Percentiles rank a stretch among this genome's conserved stretches.
phyloP scores from a whole-genome alignment of 2,329 filamentous ascomycete genomes.

The Fusarium oligoseptatum region DNA sequence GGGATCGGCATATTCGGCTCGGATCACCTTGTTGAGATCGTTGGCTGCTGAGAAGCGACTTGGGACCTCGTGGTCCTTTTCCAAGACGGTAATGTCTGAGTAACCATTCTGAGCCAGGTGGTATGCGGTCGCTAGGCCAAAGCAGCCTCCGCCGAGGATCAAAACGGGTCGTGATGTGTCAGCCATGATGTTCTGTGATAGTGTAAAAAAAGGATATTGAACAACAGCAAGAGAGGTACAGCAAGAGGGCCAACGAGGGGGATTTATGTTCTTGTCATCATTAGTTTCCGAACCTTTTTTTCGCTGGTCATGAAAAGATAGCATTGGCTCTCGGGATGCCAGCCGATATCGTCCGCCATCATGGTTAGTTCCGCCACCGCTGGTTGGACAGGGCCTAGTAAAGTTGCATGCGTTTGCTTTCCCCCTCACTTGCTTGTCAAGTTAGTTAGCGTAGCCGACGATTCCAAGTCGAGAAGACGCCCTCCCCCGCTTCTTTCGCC shows the following conservation, averaged over 20 bases:
- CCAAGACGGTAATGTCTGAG: conserved; percentile 30
- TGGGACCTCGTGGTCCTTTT: conserved; percentile 20
- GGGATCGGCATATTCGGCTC: conserved; percentile 26
- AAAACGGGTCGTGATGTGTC: conserved; percentile 21
- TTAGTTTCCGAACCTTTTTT: neutral
- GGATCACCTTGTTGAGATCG: conserved; percentile 34
- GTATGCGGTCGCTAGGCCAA: conserved; percentile 22
- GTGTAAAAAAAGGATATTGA: neutral
- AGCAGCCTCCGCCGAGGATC: conserved; percentile 31
- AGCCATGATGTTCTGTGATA: neutral
- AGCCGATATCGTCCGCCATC: neutral
- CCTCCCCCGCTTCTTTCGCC: neutral
- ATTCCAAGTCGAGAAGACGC: neutral
- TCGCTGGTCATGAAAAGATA: neutral
- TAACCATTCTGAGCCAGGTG: conserved; percentile 24
- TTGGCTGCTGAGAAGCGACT: conserved; percentile 33
- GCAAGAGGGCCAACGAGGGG: neutral
- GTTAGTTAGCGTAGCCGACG: conserved; percentile 32
- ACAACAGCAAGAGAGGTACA: neutral
- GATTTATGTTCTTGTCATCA: neutral
- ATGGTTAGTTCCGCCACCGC: neutral
- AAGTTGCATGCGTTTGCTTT: neutral
- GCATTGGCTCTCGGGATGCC: conserved; percentile 17
- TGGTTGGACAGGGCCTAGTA: conserved; percentile 8
- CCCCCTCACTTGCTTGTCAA: conserved; percentile 17